Percentiles rank a stretch among this genome's conserved stretches.
Evolutionary conservation across 2,329 filamentous ascomycete genomes (phyloP).

Genomic region (Stachybotrys chartarum): DNA sequence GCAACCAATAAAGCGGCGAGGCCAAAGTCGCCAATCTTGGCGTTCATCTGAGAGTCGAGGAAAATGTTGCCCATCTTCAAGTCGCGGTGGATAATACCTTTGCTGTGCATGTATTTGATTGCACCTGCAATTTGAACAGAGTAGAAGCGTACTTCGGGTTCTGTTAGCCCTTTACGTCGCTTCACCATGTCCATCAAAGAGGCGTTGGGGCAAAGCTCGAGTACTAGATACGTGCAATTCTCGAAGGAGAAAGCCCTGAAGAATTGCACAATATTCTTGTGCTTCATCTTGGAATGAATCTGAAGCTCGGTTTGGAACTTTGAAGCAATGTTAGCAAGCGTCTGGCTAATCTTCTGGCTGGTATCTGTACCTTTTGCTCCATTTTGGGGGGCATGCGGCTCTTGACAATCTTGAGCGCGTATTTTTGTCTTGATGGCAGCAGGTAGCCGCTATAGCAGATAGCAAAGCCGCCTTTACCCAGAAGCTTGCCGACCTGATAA

Average conservation of each 20-base stretch:
- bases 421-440: constrained; percentile 57
- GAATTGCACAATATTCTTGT: constrained; percentile 94
- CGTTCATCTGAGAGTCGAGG: constrained; percentile 88
- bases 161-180: constrained; percentile 79
- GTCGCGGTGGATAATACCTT: constrained; percentile 94
- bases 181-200: constrained; percentile 98
- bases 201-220: constrained; percentile 92
- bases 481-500: constrained; percentile 66
- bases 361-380: constrained; percentile 65
- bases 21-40: constrained; percentile 97
- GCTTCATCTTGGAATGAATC: constrained; percentile 96
- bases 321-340: constrained; percentile 8
- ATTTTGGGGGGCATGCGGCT: constrained; percentile 77
- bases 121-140: constrained; percentile 92
- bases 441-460: constrained; percentile 71
- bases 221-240: constrained; percentile 83
- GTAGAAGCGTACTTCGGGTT: constrained; percentile 90
- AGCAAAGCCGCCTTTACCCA: constrained; percentile 78
- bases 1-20: constrained; percentile 87
- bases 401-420: constrained; percentile 77
- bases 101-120: constrained; percentile 94
- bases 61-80: constrained; percentile 98
- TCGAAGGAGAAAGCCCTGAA: constrained; percentile 88
- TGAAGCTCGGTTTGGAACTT: constrained; percentile 79
- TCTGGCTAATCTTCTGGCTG: not conserved